These are phyloP conservation scores for Thielaviopsis ethacetica DNA, from an alignment of 2,329 filamentous ascomycete species.

Conservation along the genomic window DNA sequence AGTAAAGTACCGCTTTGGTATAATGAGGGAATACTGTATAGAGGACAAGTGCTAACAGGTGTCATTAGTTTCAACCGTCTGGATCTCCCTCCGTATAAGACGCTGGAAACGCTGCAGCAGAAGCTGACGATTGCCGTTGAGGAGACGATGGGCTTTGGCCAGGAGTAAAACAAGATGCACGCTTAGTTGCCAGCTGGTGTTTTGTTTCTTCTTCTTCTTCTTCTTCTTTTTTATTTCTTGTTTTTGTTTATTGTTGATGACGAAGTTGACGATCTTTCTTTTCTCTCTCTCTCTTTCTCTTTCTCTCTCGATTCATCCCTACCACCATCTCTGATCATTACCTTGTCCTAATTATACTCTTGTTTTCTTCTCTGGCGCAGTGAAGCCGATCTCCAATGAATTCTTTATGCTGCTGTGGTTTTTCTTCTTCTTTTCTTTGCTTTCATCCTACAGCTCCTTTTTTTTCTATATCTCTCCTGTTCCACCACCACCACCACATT, in stretches of 20 bases:
- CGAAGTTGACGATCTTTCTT: not conserved
- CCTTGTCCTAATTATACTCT: not conserved
- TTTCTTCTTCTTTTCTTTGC: constrained; percentile 10
- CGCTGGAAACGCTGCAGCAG: constrained; percentile 63
- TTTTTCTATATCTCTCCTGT: not conserved
- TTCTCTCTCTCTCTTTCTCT: not conserved
- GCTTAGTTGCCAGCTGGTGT: not conserved
- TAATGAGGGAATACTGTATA: no score
- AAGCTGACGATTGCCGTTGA: constrained; percentile 96
- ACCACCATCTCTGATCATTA: not conserved
- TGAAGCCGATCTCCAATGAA: not conserved
- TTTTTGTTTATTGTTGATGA: not conserved
- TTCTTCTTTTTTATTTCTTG: constrained; percentile 5
- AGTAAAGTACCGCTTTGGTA: no score
- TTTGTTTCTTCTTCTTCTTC: constrained; percentile 9
- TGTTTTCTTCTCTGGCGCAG: not conserved
- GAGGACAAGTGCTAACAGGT: constrained; percentile 12
- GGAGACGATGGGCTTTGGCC: constrained; percentile 96
- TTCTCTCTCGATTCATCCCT: not conserved
- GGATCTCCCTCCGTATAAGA: constrained; percentile 87
- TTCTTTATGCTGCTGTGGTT: not conserved
- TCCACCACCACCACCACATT: not conserved
- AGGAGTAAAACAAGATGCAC: constrained; percentile 50
- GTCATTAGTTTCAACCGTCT: constrained; percentile 77
- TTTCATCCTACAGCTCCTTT: not conserved